Conservation (phyloP, 371 early-diverging fungal species). For the Rhizopus arrhizus region DNA sequence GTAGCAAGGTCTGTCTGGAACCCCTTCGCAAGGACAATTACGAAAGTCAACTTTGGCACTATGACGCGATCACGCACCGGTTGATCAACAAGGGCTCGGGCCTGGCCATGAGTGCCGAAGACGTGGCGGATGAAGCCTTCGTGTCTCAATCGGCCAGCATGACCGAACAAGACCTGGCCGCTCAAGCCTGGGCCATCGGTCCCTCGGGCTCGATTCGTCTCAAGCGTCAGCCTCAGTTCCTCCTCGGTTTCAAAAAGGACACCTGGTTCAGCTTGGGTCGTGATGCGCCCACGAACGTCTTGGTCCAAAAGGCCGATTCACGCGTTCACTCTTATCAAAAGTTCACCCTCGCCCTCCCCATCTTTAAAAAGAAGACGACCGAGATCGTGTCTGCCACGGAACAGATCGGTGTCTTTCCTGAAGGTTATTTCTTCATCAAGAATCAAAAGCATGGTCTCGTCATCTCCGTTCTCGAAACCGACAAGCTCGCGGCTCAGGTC, state of each 20-base stretch:
- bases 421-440: slow-evolving; percentile 65
- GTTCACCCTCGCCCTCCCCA: slow-evolving; percentile 38
- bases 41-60: slow-evolving; percentile 60
- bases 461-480: slow-evolving; percentile 41
- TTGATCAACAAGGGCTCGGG: slow-evolving; percentile 59
- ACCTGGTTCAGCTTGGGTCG: slow-evolving; percentile 41
- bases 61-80: slow-evolving; percentile 39
- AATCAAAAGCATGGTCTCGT: slow-evolving; percentile 53
- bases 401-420: slow-evolving; percentile 52
- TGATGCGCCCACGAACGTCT: slow-evolving; percentile 36
- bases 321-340: slow-evolving; percentile 33
- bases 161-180: slow-evolving; percentile 18
- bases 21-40: slow-evolving; percentile 34
- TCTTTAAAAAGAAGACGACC: slow-evolving; percentile 37
- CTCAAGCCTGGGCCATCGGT: slow-evolving; percentile 38
- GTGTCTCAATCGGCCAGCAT: slow-evolving; percentile 42
- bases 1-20: slow-evolving; percentile 38
- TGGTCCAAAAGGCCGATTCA: slow-evolving; percentile 34
- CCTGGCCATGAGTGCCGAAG: slow-evolving; percentile 52
- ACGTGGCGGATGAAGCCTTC: slow-evolving; percentile 43
- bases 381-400: slow-evolving; percentile 24
- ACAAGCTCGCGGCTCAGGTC: slow-evolving; percentile 34
- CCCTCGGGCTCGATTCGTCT: slow-evolving; percentile 35
- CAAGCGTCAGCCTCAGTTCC: slow-evolving; percentile 39
- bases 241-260: slow-evolving; percentile 53